Evolutionary conservation across 257 asterid genomes (phyloP).

Genomic region (Solanum bulbocastanum): DNA sequence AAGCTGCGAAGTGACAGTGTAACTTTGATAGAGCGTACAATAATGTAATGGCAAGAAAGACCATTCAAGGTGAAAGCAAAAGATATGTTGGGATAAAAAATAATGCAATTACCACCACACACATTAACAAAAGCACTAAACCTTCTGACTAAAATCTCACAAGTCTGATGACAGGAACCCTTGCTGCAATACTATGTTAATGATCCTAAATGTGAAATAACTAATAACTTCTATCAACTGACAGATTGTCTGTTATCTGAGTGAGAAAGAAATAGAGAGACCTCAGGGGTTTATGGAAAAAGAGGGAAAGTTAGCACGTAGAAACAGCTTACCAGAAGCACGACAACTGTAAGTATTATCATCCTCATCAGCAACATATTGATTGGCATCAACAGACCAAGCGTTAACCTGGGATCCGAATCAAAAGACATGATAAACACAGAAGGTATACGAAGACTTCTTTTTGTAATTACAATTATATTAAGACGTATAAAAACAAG

Average conservation of each 20-base stretch:
- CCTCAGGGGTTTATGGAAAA: not conserved
- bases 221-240: not conserved
- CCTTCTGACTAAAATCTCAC: not conserved
- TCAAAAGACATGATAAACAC: not conserved
- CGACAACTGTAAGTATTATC: constrained; percentile 92
- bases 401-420: constrained; percentile 44
- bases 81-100: not conserved
- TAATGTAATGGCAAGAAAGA: not conserved
- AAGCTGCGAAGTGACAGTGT: not conserved
- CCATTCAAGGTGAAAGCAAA: not conserved
- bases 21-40: not conserved
- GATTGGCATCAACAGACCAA: constrained; percentile 95
- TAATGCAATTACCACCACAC: not conserved
- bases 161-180: not conserved
- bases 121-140: not conserved
- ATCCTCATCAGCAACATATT: constrained; percentile 94
- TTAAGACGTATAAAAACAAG: not conserved
- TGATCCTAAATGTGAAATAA: not conserved
- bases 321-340: constrained; percentile 65
- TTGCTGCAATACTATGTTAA: not conserved
- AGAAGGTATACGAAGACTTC: not conserved
- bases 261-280: not conserved
- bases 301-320: not conserved
- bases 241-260: not conserved
- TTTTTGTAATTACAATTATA: not conserved